Evolutionary conservation across 164 flowering plant genomes (phyloP), one percentile per base, ranked within the genome.

Genomic region (Akebia trifoliata): DNA sequence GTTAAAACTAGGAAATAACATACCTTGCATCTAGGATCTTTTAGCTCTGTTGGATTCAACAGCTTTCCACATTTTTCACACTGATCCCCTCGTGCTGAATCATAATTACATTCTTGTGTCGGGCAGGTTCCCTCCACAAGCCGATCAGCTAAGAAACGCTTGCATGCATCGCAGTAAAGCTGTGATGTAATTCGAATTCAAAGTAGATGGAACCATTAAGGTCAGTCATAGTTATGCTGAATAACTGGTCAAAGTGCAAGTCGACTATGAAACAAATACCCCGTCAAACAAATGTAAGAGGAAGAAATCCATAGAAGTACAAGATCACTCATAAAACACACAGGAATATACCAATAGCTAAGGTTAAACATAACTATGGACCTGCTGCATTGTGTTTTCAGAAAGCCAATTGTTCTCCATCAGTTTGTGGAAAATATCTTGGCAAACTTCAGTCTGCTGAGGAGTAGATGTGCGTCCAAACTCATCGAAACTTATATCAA

Each of bases 51-150:
- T 11, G 99, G 96, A 79, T 90, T 87, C 69, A 92, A 68, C 31
- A 92, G 80, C 65, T 84, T 81, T 37, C 88, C 86, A 60, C 99
- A 93, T 6, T 84, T 82, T 66, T 90, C 97, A 70, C 99, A 90
- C 55, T 93, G 97, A 70, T 93, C 98, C 8, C 98, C 98, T 56
- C 97, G 72, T 30, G 98, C 98, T 72, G 95, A 82, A 5, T 82
- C 87, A 73, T 93, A 81, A 60, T 76, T 70, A 60, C 98, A 93
- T 40, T 72, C 82, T 62, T 51, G 72, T 29, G 76, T 72, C 8
- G 99, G 99, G 63, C 99, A 93, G 50, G 55, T 63, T 25, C 99
- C 99, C 71, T 93, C 99, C 62, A 90, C 99, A 46, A 87, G 83
- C 28, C 96, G 78, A 50, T 93, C 99, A 35, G 99, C 97, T 61